Percentiles rank a stretch among this genome's conserved stretches.
These are phyloP conservation scores for Dendryphion nanum DNA, from an alignment of 2,329 filamentous ascomycete genomes.

Conservation along the genomic window DNA sequence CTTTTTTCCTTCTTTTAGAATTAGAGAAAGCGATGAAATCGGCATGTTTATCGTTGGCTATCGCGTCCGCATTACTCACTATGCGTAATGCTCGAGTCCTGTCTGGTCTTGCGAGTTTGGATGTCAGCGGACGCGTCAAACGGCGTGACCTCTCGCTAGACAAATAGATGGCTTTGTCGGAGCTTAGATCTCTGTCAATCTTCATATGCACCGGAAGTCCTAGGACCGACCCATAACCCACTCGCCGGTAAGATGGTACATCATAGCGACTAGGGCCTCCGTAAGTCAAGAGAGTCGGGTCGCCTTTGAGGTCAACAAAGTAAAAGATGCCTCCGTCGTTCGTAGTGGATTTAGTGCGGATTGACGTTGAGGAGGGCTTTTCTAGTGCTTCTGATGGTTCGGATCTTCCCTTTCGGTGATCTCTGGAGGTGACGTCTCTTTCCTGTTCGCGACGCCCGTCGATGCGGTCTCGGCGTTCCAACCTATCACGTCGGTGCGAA, in stretches of 20 bases:
- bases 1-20: conserved; percentile 19
- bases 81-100: too few relatives aligned
- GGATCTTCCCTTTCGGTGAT: too few relatives aligned
- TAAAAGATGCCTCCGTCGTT: too few relatives aligned
- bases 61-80: too few relatives aligned
- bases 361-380: too few relatives aligned
- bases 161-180: conserved; percentile 46
- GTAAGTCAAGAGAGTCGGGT: conserved; percentile 72
- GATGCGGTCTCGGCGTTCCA: too few relatives aligned
- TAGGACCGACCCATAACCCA: conserved; percentile 67
- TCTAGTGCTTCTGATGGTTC: too few relatives aligned
- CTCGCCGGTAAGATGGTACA: conserved; percentile 69
- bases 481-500: too few relatives aligned
- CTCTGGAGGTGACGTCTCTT: background rate
- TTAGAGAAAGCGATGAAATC: conserved; percentile 32
- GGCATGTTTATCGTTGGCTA: conserved; percentile 2
- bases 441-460: too few relatives aligned
- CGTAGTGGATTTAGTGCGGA: too few relatives aligned
- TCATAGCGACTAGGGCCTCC: conserved; percentile 70
- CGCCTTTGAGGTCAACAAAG: conserved; percentile 67
- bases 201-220: conserved; percentile 60
- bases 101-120: too few relatives aligned
- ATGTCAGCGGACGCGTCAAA: conserved; percentile 48
- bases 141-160: conserved; percentile 37
- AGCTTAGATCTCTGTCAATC: conserved; percentile 65